phyloP scores from a whole-genome alignment of 805 yeast species.

The Cyberlindnera mississippiensis region DNA sequence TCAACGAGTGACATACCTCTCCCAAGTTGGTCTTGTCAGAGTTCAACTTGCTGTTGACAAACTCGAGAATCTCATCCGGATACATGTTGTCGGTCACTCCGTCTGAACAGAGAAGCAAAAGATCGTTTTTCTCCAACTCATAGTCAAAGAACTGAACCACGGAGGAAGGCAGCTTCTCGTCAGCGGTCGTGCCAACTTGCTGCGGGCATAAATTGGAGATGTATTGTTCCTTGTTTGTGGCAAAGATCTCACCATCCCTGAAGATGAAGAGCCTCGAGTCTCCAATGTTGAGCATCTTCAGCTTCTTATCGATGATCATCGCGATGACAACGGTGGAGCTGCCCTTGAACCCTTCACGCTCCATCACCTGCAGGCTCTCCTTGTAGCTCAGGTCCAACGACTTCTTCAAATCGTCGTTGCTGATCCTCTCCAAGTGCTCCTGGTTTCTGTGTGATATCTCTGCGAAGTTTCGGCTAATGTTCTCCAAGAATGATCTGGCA shows the following conservation, averaged over 20 bases:
- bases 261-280: conserved; percentile 48
- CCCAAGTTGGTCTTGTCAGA: conserved; percentile 31
- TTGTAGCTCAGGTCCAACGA: conserved; percentile 44
- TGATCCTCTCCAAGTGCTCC: conserved; percentile 36
- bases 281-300: conserved; percentile 49
- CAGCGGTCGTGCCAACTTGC: conserved; percentile 51
- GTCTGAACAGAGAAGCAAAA: conserved; percentile 46
- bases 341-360: conserved; percentile 42
- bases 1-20: conserved; percentile 37
- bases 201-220: conserved; percentile 44
- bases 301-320: conserved; percentile 44
- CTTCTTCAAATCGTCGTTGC: conserved; percentile 38
- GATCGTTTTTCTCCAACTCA: conserved; percentile 37
- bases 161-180: conserved; percentile 40
- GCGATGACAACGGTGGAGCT: conserved; percentile 46
- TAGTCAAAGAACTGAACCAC: conserved; percentile 44
- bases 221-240: conserved; percentile 45
- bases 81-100: conserved; percentile 52
- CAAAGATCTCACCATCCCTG: conserved; percentile 40
- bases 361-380: conserved; percentile 49
- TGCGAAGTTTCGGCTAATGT: conserved; percentile 37
- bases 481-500: conserved; percentile 50
- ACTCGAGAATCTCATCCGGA: conserved; percentile 41
- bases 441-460: conserved; percentile 23
- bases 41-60: conserved; percentile 33